Conservation (phyloP, 1,284 basidiomycete species). For the Sporisorium reilianum region DNA sequence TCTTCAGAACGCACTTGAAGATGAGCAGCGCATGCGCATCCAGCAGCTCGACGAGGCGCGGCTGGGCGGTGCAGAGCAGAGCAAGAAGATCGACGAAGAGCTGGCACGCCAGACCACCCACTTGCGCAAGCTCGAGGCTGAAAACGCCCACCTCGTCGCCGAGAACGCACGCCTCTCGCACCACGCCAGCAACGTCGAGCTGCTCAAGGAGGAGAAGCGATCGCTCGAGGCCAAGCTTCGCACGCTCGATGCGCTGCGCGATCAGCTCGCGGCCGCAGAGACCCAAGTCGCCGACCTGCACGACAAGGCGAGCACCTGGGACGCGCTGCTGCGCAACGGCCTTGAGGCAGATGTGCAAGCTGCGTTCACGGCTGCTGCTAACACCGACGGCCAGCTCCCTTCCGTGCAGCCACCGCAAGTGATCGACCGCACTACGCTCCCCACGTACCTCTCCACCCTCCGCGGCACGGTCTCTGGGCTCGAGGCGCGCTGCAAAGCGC, state of each 20-base stretch:
- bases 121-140: conserved; percentile 49
- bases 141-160: conserved; percentile 38
- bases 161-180: conserved; percentile 50
- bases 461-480: conserved; percentile 54
- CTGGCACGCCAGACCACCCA: conserved; percentile 36
- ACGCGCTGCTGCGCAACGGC: conserved; percentile 19
- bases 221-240: conserved; percentile 55
- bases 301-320: conserved; percentile 46
- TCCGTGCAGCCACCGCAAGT: conserved; percentile 14
- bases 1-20: conserved; percentile 50
- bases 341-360: conserved; percentile 24
- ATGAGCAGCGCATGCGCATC: conserved; percentile 43
- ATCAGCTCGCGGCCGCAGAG: conserved; percentile 49
- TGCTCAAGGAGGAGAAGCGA: conserved; percentile 64
- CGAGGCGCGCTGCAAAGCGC: conserved; percentile 35
- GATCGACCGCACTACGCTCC: conserved; percentile 43
- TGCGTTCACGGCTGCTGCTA: conserved; percentile 48
- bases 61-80: conserved; percentile 19
- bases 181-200: conserved; percentile 45
- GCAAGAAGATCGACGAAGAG: conserved; percentile 41
- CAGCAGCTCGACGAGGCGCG: conserved; percentile 19
- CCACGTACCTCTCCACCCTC: conserved; percentile 48
- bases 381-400: conserved; percentile 21
- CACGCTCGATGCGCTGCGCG: conserved; percentile 46
- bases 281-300: conserved; percentile 56